These are phyloP conservation scores for Globisporangium recalcitrans DNA, from an alignment of 352 stramenopile genomes.

Conservation along the genomic window DNA sequence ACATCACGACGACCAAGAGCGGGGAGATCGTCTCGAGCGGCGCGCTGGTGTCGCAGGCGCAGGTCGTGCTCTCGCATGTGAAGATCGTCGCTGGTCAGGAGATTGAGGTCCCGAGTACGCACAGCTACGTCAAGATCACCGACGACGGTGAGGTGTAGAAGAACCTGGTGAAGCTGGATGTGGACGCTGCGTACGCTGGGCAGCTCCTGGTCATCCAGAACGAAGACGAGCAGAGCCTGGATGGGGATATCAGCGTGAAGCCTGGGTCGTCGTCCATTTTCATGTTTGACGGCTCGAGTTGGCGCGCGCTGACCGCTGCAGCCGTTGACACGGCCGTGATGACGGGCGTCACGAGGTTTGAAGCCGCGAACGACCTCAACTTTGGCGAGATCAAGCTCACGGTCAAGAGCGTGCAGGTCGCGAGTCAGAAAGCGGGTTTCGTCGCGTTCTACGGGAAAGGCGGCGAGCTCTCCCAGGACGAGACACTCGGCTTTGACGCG, in stretches of 20 bases:
- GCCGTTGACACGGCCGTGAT: constrained; percentile 61
- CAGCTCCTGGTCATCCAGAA: constrained; percentile 78
- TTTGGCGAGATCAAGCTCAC: constrained; percentile 68
- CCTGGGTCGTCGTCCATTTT: constrained; percentile 49
- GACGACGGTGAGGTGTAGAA: constrained; percentile 31
- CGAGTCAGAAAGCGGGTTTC: constrained; percentile 39
- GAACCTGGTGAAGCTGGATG: constrained; percentile 44
- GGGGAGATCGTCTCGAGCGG: constrained; percentile 47
- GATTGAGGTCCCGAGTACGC: constrained; percentile 47
- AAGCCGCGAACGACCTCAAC: constrained; percentile 67
- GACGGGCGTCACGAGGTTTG: constrained; percentile 48
- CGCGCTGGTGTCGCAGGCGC: constrained; percentile 43
- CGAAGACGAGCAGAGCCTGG: constrained; percentile 50
- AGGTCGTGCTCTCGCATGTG: constrained; percentile 44
- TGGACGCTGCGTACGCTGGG: constrained; percentile 32
- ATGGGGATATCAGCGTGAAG: constrained; percentile 48
- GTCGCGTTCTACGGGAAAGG: constrained; percentile 72
- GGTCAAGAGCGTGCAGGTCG: constrained; percentile 58
- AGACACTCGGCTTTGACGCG: constrained; percentile 58
- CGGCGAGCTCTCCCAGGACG: constrained; percentile 53
- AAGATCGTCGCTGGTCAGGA: constrained; percentile 30
- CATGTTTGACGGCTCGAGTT: constrained; percentile 56
- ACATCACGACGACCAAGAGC: constrained; percentile 39
- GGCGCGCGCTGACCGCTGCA: constrained; percentile 60
- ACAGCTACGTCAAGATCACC: constrained; percentile 69